Percentiles rank a stretch among this genome's conserved stretches.
phyloP scores from a whole-genome alignment of 1,139 yeast genomes.

The Yamadazyma aaseri region DNA sequence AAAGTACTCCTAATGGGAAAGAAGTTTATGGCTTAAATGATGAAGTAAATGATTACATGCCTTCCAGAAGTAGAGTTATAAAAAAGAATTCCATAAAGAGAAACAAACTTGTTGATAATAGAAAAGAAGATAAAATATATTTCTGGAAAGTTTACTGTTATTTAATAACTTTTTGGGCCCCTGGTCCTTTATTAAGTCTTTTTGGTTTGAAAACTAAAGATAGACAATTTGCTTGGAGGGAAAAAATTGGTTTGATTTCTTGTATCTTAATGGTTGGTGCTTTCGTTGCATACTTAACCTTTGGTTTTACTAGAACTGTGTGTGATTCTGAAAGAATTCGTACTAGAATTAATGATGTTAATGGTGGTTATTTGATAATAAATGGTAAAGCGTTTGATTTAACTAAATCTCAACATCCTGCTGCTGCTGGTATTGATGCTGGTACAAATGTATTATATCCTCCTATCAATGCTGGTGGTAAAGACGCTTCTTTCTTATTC shows the following conservation, averaged over 20 bases:
- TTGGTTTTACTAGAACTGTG: slow-evolving; percentile 87
- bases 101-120: slow-evolving; percentile 10
- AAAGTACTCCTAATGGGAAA: slow-evolving; percentile 31
- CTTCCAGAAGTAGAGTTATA: slow-evolving; percentile 29
- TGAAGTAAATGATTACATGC: slow-evolving; percentile 39
- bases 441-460: slow-evolving; percentile 77
- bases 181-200: slow-evolving; percentile 65
- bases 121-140: slow-evolving; percentile 37
- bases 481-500: slow-evolving; percentile 83
- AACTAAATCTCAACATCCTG: slow-evolving; percentile 71
- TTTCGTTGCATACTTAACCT: slow-evolving; percentile 79
- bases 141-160: slow-evolving; percentile 84
- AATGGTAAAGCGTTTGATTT: slow-evolving; percentile 82
- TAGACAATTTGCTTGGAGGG: slow-evolving; percentile 96
- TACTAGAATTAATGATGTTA: slow-evolving; percentile 57
- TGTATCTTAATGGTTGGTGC: slow-evolving; percentile 74
- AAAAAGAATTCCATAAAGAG: slow-evolving; percentile 10
- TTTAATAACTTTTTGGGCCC: slow-evolving; percentile 87
- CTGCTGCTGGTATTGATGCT: slow-evolving; percentile 69
- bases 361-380: slow-evolving; percentile 62
- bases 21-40: slow-evolving; percentile 63
- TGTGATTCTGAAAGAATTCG: slow-evolving; percentile 57
- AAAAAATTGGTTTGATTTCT: slow-evolving; percentile 81
- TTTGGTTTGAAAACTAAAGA: slow-evolving; percentile 79
- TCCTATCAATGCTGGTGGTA: slow-evolving; percentile 85